Evolutionary conservation across 208 protist genomes (phyloP).

Genomic region (Crithidia fasciculata): DNA sequence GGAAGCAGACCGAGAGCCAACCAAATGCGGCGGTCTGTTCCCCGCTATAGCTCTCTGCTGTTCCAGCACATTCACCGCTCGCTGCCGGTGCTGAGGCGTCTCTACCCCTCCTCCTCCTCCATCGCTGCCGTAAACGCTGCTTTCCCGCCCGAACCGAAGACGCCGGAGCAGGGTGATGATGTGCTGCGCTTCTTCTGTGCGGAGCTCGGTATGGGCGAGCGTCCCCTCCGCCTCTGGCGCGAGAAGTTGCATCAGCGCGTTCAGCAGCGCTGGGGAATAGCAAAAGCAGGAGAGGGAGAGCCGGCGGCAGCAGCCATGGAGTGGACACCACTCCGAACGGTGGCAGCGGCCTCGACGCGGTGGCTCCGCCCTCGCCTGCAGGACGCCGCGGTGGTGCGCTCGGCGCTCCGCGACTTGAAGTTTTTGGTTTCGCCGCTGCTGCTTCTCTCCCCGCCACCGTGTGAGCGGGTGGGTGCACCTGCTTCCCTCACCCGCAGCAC

Average conservation of each 20-base stretch:
- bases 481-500: not conserved
- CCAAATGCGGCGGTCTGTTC: not conserved
- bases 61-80: constrained; percentile 69
- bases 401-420: constrained; percentile 41
- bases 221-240: constrained; percentile 59
- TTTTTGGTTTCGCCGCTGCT: constrained; percentile 73
- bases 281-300: not conserved
- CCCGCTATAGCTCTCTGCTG: constrained; percentile 42
- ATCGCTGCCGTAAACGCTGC: not conserved
- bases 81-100: constrained; percentile 49
- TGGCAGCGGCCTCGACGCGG: not conserved
- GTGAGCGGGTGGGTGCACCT: not conserved
- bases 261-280: constrained; percentile 40
- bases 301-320: not conserved
- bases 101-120: constrained; percentile 32
- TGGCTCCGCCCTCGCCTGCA: constrained; percentile 47
- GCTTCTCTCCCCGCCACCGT: constrained; percentile 44
- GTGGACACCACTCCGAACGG: not conserved
- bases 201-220: constrained; percentile 66
- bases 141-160: constrained; percentile 40
- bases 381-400: constrained; percentile 58
- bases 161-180: constrained; percentile 42
- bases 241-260: constrained; percentile 17
- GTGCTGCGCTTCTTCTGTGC: constrained; percentile 65
- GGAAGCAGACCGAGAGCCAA: not conserved